Conservation (phyloP, 441 rosid species). For the Dalechampia spathulata region DNA sequence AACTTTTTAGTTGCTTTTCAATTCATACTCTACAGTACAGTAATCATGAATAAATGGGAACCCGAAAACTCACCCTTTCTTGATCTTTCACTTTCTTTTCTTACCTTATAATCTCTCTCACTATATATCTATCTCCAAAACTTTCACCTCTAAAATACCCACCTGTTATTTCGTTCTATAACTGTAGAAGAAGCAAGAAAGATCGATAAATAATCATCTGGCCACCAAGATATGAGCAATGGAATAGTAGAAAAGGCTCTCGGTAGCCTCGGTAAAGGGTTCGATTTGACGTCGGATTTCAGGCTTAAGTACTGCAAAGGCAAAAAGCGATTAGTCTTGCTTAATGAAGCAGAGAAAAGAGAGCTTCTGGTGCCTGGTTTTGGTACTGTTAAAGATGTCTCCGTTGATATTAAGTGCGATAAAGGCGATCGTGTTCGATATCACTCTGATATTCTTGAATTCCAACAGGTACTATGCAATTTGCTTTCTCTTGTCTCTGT, state of each 20-base stretch:
- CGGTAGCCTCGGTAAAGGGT: conserved; percentile 72
- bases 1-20: no score
- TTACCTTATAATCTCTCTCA: no score
- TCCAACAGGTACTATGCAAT: conserved; percentile 44
- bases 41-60: no score
- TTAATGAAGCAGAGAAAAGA: conserved; percentile 41
- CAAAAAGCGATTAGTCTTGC: conserved; percentile 44
- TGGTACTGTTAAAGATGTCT: conserved; percentile 39
- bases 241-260: conserved; percentile 44
- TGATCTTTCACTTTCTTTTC: no score
- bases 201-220: no score
- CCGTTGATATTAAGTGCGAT: conserved; percentile 66
- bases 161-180: no score
- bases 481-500: no score
- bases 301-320: conserved; percentile 78
- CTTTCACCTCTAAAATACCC: no score
- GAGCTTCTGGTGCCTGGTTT: conserved; percentile 60
- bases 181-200: no score
- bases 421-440: conserved; percentile 77
- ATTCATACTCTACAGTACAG: no score
- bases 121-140: no score
- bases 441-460: conserved; percentile 75
- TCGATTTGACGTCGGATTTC: conserved; percentile 77
- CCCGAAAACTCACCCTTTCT: no score
- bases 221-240: conserved; percentile 27